These are phyloP conservation scores for Tolypocladium cylindrosporum DNA, from an alignment of 2,329 filamentous ascomycete genomes.

Conservation along the genomic window DNA sequence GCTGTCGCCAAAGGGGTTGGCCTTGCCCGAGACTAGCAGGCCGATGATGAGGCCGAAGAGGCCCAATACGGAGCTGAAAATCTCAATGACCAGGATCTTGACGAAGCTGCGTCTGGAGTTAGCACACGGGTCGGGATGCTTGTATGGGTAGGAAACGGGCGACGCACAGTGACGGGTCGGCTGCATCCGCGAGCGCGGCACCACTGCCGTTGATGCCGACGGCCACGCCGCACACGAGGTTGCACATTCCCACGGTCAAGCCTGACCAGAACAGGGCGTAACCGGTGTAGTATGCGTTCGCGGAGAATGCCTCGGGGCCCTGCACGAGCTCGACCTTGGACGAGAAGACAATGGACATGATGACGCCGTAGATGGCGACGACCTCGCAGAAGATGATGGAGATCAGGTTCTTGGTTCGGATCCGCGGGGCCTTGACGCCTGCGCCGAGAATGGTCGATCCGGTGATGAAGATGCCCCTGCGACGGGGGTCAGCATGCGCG, in stretches of 20 bases:
- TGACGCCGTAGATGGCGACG: constrained; percentile 98
- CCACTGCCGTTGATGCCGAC: constrained; percentile 98
- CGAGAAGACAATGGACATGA: constrained; percentile 98
- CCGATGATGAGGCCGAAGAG: constrained; percentile 95
- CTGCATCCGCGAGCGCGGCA: constrained; percentile 90
- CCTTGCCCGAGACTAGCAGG: constrained; percentile 77
- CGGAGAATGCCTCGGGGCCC: constrained; percentile 57
- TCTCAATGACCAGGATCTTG: constrained; percentile 97
- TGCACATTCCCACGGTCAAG: constrained; percentile 89
- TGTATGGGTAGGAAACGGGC: not conserved
- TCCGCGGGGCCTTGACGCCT: constrained; percentile 91
- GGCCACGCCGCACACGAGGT: constrained; percentile 88
- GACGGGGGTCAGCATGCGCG: constrained; percentile 1
- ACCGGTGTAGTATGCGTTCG: constrained; percentile 83
- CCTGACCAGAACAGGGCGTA: constrained; percentile 95
- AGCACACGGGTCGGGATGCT: constrained; percentile 6
- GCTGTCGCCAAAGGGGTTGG: constrained; percentile 27
- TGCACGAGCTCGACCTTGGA: constrained; percentile 65
- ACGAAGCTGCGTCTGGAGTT: constrained; percentile 59
- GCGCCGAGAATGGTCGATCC: constrained; percentile 95
- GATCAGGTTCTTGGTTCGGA: constrained; percentile 98
- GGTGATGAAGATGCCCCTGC: constrained; percentile 97
- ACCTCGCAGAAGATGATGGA: constrained; percentile 99
- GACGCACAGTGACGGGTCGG: constrained; percentile 77
- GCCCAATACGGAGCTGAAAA: constrained; percentile 95